Evolutionary conservation across 208 protist species (phyloP).

Genomic region (Crithidia brevicula): DNA sequence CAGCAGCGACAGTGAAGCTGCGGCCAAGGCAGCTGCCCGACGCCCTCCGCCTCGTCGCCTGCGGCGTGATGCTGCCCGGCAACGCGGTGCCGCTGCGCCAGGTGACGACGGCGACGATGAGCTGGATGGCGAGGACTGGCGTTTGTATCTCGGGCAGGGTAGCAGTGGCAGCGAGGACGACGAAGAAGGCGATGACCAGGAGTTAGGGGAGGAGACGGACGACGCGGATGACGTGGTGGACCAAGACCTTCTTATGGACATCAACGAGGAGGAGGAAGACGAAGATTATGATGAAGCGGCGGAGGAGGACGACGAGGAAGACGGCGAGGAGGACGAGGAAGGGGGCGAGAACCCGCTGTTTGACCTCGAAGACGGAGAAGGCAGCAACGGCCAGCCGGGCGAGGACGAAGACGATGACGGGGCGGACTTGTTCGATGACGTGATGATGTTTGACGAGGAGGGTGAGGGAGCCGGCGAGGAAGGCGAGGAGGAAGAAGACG

Average conservation of each 20-base stretch:
- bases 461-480: slow-evolving; percentile 30
- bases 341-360: slow-evolving; percentile 40
- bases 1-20: slow-evolving; percentile 15
- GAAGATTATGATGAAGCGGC: slow-evolving; percentile 30
- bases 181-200: slow-evolving; percentile 6
- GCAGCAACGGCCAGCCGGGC: slow-evolving; percentile 4
- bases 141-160: slow-evolving; percentile 33
- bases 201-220: slow-evolving; percentile 32
- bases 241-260: slow-evolving; percentile 34
- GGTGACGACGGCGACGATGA: slow-evolving; percentile 14
- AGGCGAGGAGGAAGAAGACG: slow-evolving; percentile 43
- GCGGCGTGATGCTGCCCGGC: neutral
- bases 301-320: slow-evolving; percentile 11
- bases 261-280: slow-evolving; percentile 28
- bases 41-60: slow-evolving; percentile 9
- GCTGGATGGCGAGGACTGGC: slow-evolving; percentile 39
- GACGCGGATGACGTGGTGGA: slow-evolving; percentile 46
- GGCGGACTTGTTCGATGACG: slow-evolving; percentile 32
- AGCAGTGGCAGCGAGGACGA: slow-evolving; percentile 15
- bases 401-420: slow-evolving; percentile 42
- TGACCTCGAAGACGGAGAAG: slow-evolving; percentile 24
- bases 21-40: slow-evolving; percentile 2
- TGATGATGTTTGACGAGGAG: slow-evolving; percentile 34
- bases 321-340: slow-evolving; percentile 36
- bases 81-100: slow-evolving; percentile 1